Evolutionary conservation across 2,329 filamentous ascomycete genomes (phyloP), one percentile per base, ranked within the genome.

Genomic region (Periconia sp.): DNA sequence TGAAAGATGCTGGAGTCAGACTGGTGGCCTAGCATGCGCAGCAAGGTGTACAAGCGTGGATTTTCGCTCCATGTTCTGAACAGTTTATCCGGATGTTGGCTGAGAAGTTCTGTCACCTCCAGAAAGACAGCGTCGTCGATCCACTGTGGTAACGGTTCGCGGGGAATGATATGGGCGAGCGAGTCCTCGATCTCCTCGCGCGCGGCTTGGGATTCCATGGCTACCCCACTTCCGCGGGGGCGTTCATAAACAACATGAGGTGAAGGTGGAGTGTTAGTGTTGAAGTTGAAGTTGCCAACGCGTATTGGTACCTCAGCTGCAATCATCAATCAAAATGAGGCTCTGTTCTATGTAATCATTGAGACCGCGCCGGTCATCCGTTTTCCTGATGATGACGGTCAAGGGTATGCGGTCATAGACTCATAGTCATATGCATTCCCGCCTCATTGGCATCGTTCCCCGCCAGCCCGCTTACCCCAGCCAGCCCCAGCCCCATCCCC

Each of bases 61-160:
- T 54, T 57, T 1, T 55, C 47, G 52, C 42, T 50, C 61, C 61
- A 62, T 52, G 37, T 17, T 13, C 40, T 42, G 18, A 61, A 31
- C 1, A 41, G 20, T 7, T 43, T 41, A 37, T 62, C 58, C 13
- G 61, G 59, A 43, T 64, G 61, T 23, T 54, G 52, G 19, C 2
- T 37, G 31, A 64, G 56, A 23, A 54, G 44, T 11, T 50, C 45
- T 20, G 48, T 35, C 19, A 62, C 33, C 15, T 62, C 57, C 10
- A 59, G 56, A 49, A 64, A 64, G 15, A 62, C 50, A 43, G 61
- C 44, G 23, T 64, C 61, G 50, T 64, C 61, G 42, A 64, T 49
- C 27, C 55, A 57, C 27, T 60, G 58, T 8, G 50, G 50, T 19
- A 55, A 58, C 6, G 53, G 59, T 19, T 52, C 35, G 41, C 42